Conservation (phyloP, 2,329 filamentous ascomycete genomes). For the Podosphaera fusca region DNA sequence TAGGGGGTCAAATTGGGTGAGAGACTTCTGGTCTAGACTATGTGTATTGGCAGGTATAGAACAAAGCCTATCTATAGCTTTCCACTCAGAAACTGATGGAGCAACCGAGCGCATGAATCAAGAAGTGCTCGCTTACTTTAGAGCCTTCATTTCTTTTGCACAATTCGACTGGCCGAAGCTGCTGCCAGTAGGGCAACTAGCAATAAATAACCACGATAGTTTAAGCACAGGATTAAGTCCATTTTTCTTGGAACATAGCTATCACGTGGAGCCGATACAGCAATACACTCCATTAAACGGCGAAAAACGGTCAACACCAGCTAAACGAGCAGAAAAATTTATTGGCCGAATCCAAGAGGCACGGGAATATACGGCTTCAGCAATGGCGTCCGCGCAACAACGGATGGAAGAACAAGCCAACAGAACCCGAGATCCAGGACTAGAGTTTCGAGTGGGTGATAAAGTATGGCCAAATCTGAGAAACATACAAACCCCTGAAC, state of each 20-base stretch:
- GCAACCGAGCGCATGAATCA: neutral
- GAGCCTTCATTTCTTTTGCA: neutral
- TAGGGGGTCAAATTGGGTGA: neutral
- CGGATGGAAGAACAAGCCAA: neutral
- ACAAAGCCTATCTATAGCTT: neutral
- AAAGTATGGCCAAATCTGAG: neutral
- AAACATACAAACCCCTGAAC: neutral
- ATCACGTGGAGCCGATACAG: neutral
- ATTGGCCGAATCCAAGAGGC: neutral
- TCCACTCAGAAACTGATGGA: neutral
- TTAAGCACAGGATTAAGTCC: neutral
- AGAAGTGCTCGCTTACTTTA: neutral
- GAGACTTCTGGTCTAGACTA: neutral
- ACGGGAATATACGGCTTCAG: neutral
- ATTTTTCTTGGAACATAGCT: neutral
- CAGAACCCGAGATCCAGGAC: neutral
- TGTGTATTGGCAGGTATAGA: neutral
- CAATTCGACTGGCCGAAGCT: neutral
- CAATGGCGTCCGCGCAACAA: neutral
- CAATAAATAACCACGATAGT: neutral
- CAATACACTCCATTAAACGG: neutral
- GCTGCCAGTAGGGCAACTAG: neutral
- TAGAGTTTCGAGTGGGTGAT: neutral
- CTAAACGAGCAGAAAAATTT: neutral
- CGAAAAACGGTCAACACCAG: neutral